phyloP scores from a whole-genome alignment of 2,329 filamentous ascomycete genomes.

The Laburnicola sp. region DNA sequence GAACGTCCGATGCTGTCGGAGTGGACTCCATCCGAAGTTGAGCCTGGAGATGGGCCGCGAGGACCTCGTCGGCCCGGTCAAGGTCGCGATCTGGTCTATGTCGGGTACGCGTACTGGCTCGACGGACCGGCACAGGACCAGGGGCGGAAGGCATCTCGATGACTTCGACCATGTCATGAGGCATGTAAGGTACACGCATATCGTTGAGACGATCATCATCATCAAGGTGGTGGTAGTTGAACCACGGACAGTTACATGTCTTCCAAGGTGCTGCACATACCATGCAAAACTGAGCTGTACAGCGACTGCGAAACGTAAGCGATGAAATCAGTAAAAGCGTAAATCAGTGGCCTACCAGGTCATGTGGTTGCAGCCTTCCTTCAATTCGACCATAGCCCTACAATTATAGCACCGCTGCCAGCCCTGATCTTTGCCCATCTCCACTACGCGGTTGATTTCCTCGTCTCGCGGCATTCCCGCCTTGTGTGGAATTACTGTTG shows the following conservation, averaged over 20 bases:
- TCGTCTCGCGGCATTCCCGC: conserved; percentile 71
- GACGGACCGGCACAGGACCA: conserved; percentile 28
- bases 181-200: conserved; percentile 37
- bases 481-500: conserved; percentile 70
- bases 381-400: conserved; percentile 72
- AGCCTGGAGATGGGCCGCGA: conserved; percentile 57
- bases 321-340: conserved; percentile 7
- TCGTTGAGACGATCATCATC: conserved; percentile 53
- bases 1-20: conserved; percentile 26
- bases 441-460: conserved; percentile 64
- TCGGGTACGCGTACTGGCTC: conserved; percentile 33
- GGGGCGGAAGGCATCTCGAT: conserved; percentile 34
- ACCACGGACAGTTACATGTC: conserved; percentile 79
- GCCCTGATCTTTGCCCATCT: conserved; percentile 66
- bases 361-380: conserved; percentile 87
- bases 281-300: conserved; percentile 85
- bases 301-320: conserved; percentile 58
- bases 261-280: conserved; percentile 82
- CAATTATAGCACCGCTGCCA: conserved; percentile 80
- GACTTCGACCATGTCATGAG: conserved; percentile 34
- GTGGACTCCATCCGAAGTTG: conserved; percentile 41
- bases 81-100: conserved; percentile 45
- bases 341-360: conserved; percentile 65
- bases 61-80: conserved; percentile 52
- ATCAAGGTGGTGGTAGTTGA: conserved; percentile 60